phyloP scores from a whole-genome alignment of 23 red algal genomes.

The Gracilaria domingensis region DNA sequence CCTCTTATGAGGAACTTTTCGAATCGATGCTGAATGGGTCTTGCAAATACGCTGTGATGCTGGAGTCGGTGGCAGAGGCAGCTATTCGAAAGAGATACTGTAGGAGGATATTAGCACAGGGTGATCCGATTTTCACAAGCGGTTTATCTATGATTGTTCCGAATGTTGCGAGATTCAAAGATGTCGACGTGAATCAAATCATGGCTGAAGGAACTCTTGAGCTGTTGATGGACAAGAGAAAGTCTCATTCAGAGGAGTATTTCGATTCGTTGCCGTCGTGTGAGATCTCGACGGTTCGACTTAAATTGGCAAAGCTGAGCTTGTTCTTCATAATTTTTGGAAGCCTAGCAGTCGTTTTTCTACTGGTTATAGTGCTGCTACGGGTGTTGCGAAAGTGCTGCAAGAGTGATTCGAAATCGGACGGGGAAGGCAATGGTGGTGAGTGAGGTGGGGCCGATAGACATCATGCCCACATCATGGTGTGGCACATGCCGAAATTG shows the following conservation, averaged over 20 bases:
- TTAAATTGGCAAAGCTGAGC: not conserved
- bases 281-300: not conserved
- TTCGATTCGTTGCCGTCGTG: not conserved
- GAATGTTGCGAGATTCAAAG: not conserved
- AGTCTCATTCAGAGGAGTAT: not conserved
- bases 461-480: too few relatives aligned
- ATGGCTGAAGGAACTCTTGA: constrained; percentile 37
- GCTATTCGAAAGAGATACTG: not conserved
- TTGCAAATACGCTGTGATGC: not conserved
- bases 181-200: not conserved
- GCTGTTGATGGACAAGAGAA: not conserved
- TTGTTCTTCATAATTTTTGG: not conserved
- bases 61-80: not conserved
- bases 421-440: too few relatives aligned
- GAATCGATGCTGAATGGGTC: not conserved
- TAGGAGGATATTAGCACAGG: not conserved
- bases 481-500: too few relatives aligned
- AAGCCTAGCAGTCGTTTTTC: too few relatives aligned
- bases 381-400: too few relatives aligned
- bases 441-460: too few relatives aligned
- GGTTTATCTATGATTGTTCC: constrained; percentile 17
- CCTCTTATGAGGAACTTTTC: constrained; percentile 23
- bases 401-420: too few relatives aligned
- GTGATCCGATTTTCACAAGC: not conserved
- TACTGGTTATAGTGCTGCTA: too few relatives aligned